These are phyloP conservation scores for Secale cereale DNA, from an alignment of 176 grass and related monocot species.

Conservation along the genomic window DNA sequence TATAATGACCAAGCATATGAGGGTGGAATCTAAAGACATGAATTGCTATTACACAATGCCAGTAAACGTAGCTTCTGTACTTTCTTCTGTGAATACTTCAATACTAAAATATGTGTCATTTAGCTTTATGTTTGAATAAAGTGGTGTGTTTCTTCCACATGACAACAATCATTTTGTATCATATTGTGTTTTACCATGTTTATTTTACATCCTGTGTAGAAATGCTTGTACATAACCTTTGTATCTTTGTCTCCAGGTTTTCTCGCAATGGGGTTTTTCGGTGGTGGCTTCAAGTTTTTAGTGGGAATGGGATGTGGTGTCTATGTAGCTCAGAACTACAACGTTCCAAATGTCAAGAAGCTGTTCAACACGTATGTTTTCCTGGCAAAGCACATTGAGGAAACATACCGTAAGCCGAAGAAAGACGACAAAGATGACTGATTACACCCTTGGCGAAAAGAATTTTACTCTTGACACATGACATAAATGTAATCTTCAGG, in stretches of 20 bases:
- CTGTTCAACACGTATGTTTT: conserved; percentile 55
- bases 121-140: not conserved
- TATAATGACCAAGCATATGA: not conserved
- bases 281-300: conserved; percentile 54
- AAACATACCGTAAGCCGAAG: conserved; percentile 66
- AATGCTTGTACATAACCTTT: not conserved
- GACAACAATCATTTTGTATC: not conserved
- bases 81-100: not conserved
- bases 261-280: conserved; percentile 58
- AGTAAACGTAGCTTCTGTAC: not conserved
- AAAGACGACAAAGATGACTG: conserved; percentile 67
- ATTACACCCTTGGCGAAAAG: not conserved
- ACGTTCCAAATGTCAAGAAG: conserved; percentile 66
- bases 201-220: not conserved
- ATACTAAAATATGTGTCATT: not conserved
- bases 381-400: conserved; percentile 63
- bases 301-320: conserved; percentile 59
- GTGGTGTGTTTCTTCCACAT: not conserved
- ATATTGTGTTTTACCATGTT: not conserved
- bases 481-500: not conserved
- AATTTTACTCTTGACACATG: conserved; percentile 6
- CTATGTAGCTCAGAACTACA: conserved; percentile 72
- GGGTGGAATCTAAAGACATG: not conserved
- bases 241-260: conserved; percentile 11
- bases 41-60: not conserved